A percentile compares a stretch with the other conserved stretches of the same genome.
Conservation (phyloP, 2,329 filamentous ascomycete species). For the Monosporascus ibericus region DNA sequence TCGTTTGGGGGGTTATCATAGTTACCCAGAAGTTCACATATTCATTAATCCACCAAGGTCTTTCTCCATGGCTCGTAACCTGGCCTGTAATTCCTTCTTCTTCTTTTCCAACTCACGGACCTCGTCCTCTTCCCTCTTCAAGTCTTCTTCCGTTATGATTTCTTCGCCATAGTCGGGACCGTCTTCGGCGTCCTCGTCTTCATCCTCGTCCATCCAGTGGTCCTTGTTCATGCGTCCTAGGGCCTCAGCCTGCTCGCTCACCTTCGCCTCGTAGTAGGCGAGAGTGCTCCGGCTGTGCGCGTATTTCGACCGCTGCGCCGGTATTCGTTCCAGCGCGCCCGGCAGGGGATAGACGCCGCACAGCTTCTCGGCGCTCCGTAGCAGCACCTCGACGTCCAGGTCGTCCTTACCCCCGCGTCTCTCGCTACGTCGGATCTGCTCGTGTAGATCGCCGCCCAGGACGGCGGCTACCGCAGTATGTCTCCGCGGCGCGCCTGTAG, state of each 20-base stretch:
- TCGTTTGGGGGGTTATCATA: background rate
- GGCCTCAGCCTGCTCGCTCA: slow-evolving; percentile 69
- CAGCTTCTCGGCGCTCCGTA: slow-evolving; percentile 84
- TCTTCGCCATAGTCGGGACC: slow-evolving; percentile 26
- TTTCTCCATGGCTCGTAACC: slow-evolving; percentile 47
- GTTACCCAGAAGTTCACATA: slow-evolving; percentile 32
- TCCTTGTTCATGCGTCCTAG: slow-evolving; percentile 68
- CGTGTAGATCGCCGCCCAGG: slow-evolving; percentile 79
- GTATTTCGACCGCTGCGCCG: slow-evolving; percentile 64
- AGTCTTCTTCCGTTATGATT: slow-evolving; percentile 60
- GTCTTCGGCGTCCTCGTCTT: slow-evolving; percentile 44
- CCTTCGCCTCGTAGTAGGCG: slow-evolving; percentile 72
- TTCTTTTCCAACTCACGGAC: slow-evolving; percentile 48
- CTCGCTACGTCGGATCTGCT: slow-evolving; percentile 61
- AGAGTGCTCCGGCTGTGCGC: slow-evolving; percentile 67
- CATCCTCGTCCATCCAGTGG: slow-evolving; percentile 48
- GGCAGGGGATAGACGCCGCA: slow-evolving; percentile 80
- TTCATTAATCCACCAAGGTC: slow-evolving; percentile 48
- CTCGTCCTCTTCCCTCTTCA: slow-evolving; percentile 64
- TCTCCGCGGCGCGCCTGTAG: slow-evolving; percentile 49
- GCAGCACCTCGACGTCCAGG: slow-evolving; percentile 77
- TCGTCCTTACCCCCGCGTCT: slow-evolving; percentile 54
- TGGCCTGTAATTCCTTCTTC: slow-evolving; percentile 50
- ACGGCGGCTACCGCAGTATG: slow-evolving; percentile 88
- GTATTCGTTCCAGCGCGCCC: slow-evolving; percentile 72